Evolutionary conservation across 2,329 filamentous ascomycete genomes (phyloP).

Genomic region (Periconia digitata): DNA sequence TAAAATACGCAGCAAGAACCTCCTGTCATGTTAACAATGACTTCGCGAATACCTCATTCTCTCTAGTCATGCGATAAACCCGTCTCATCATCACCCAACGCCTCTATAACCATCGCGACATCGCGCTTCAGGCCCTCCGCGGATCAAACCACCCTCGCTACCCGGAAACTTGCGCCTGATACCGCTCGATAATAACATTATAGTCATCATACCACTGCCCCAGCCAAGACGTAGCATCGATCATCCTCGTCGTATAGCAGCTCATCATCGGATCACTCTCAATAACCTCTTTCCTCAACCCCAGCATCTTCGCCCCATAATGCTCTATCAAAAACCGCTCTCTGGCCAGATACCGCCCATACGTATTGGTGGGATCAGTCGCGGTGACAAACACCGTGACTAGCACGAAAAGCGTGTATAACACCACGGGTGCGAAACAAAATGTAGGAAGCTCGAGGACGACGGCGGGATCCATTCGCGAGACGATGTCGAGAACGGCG

Average conservation of each 20-base stretch:
- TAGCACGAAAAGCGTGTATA: constrained; percentile 28
- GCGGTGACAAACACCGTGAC: constrained; percentile 24
- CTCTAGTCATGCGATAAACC: too few species aligned
- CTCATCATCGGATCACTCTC: constrained; percentile 25
- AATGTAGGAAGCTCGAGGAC: constrained; percentile 26
- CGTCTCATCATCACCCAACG: too few species aligned
- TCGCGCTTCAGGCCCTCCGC: too few species aligned
- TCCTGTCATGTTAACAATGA: too few species aligned
- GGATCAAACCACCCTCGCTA: too few species aligned
- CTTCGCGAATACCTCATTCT: too few species aligned
- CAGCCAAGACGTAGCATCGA: constrained; percentile 30
- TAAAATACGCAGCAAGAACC: too few species aligned
- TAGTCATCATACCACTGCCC: constrained; percentile 30
- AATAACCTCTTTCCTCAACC: constrained; percentile 15
- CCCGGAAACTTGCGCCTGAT: constrained; percentile 22
- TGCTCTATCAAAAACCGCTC: constrained; percentile 23
- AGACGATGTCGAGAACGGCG: constrained; percentile 20
- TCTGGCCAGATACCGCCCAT: constrained; percentile 20
- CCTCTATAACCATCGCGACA: too few species aligned
- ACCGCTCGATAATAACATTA: constrained; percentile 21
- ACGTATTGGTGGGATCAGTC: constrained; percentile 26
- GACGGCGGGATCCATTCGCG: constrained; percentile 25
- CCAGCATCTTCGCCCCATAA: constrained; percentile 20
- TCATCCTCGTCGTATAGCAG: constrained; percentile 27
- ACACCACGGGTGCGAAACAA: constrained; percentile 24